A percentile compares a stretch with the other conserved stretches of the same genome.
Evolutionary conservation across 2,329 filamentous ascomycete species (phyloP).

Genomic region (Neonectria magnoliae): DNA sequence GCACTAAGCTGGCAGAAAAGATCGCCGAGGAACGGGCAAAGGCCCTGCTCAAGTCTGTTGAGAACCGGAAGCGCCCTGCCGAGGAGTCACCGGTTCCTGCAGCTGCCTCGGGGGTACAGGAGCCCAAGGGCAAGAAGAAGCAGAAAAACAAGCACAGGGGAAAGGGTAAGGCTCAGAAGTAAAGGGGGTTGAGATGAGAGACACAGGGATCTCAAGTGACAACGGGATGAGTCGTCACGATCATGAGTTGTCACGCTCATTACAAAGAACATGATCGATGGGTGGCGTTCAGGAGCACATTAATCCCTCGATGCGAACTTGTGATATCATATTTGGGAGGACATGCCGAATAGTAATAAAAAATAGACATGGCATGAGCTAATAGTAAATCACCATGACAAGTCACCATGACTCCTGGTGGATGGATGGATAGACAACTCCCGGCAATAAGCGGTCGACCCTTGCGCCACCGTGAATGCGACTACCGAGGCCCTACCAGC

Average conservation of each 20-base stretch:
- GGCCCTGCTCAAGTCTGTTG: constrained; percentile 58
- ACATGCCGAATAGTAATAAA: not conserved
- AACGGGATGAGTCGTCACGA: not conserved
- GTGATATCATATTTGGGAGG: not conserved
- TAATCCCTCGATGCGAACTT: not conserved
- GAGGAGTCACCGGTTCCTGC: constrained; percentile 45
- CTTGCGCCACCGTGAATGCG: constrained; percentile 12
- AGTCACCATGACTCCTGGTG: not conserved
- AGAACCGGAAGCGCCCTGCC: constrained; percentile 56
- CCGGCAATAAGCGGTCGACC: constrained; percentile 8
- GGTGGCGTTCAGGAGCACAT: constrained; percentile 7
- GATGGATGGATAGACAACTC: not conserved
- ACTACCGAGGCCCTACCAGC: constrained; percentile 35
- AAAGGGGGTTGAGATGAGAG: constrained; percentile 11
- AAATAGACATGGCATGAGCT: not conserved
- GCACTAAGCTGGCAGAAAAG: constrained; percentile 63
- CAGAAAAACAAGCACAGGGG: constrained; percentile 47
- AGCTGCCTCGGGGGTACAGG: constrained; percentile 27
- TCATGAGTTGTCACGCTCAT: not conserved
- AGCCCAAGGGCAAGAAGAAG: constrained; percentile 41
- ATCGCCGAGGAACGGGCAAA: constrained; percentile 66
- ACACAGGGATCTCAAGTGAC: not conserved
- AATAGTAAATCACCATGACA: not conserved
- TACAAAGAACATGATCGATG: not conserved
- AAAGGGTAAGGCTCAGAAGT: constrained; percentile 32